These are phyloP conservation scores for Pichia sp. DNA, from an alignment of 1,139 yeast species.

Conservation along the genomic window DNA sequence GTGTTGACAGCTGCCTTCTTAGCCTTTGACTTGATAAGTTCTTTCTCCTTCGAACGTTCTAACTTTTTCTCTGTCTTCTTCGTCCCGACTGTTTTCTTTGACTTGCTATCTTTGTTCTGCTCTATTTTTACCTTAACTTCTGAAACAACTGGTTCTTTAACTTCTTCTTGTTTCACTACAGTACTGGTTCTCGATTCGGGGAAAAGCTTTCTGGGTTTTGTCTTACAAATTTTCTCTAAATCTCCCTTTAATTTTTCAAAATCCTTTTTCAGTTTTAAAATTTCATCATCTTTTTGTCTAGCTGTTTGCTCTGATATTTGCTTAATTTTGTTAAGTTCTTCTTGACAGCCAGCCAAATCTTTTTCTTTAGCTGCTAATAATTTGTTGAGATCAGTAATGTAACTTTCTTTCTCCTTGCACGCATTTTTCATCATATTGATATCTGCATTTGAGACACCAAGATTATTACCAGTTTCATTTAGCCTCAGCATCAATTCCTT, in stretches of 20 bases:
- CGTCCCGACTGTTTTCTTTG: background rate
- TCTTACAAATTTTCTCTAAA: background rate
- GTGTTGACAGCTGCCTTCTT: background rate
- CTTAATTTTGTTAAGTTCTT: background rate
- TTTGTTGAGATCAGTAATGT: background rate
- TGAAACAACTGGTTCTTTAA: background rate
- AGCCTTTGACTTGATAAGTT: background rate
- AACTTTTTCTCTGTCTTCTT: background rate
- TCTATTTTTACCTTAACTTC: background rate
- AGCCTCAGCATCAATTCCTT: background rate
- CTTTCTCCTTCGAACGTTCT: background rate
- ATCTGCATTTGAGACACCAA: background rate
- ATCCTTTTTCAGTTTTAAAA: background rate
- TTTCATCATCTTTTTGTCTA: background rate
- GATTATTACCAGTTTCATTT: background rate
- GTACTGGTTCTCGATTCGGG: conserved; percentile 11
- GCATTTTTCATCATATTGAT: background rate
- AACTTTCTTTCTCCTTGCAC: background rate
- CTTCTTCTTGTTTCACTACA: conserved; percentile 1
- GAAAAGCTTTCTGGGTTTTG: background rate
- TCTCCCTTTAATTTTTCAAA: background rate
- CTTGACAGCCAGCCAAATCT: background rate
- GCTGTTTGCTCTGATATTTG: background rate
- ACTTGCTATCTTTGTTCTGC: background rate
- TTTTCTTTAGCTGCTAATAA: background rate